Evolutionary conservation across 2,329 filamentous ascomycete species (phyloP).

Genomic region (Penicillium hordei): DNA sequence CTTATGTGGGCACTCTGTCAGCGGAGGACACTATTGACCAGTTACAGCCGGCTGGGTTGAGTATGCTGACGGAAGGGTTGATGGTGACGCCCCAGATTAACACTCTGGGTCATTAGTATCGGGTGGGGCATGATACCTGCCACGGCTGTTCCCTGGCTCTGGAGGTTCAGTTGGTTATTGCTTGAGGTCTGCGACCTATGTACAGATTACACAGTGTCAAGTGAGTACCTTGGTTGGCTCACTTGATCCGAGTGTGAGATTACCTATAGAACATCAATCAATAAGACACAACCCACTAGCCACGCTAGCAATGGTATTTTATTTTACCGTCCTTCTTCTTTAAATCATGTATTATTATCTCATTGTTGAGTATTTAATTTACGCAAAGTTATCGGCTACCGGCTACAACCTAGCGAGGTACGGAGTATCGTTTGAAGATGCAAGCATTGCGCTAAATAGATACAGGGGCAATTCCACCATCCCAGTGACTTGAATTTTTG

Average conservation of each 20-base stretch:
- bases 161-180: background rate
- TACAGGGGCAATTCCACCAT: background rate
- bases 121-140: background rate
- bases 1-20: constrained; percentile 55
- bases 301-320: background rate
- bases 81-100: constrained; percentile 32
- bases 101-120: constrained; percentile 19
- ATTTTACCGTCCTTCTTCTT: background rate
- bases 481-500: background rate
- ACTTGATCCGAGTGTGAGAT: background rate
- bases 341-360: background rate
- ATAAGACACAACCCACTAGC: background rate
- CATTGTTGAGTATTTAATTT: background rate
- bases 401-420: too few relatives aligned
- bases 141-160: background rate
- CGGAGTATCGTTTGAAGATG: background rate
- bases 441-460: background rate
- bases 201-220: background rate
- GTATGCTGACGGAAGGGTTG: constrained; percentile 31
- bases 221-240: background rate
- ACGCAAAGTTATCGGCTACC: too few relatives aligned
- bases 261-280: background rate
- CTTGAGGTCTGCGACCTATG: background rate
- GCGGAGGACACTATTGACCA: constrained; percentile 33
- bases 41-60: constrained; percentile 37